phyloP scores from a whole-genome alignment of 2,329 filamentous ascomycete genomes.

The Biscogniauxia sp. region DNA sequence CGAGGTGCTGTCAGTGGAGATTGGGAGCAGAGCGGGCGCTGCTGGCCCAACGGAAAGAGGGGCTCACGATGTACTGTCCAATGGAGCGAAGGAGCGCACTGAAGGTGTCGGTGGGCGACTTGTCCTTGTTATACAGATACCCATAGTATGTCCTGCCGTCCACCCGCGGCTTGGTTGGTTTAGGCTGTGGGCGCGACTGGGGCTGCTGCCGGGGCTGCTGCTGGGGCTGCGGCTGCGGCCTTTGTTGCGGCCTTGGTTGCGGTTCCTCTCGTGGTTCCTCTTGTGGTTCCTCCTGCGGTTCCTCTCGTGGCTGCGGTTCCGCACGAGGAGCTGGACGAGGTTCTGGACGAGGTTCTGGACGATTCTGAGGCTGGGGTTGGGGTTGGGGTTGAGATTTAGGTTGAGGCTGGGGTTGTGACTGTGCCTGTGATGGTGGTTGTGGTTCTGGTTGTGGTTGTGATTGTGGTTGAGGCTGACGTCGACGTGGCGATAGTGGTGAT shows the following conservation, averaged over 20 bases:
- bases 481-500: not conserved
- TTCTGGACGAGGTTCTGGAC: not conserved
- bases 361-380: not conserved
- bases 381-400: constrained; percentile 4
- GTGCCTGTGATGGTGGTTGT: constrained; percentile 4
- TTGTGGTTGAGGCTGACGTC: constrained; percentile 10
- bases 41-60: not conserved
- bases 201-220: constrained; percentile 3
- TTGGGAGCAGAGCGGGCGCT: constrained; percentile 4
- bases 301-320: not conserved
- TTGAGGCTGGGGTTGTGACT: constrained; percentile 12
- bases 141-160: constrained; percentile 52
- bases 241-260: constrained; percentile 10
- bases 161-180: constrained; percentile 15
- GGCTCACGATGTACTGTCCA: constrained; percentile 66
- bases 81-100: constrained; percentile 68
- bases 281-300: too few relatives aligned
- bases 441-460: constrained; percentile 11
- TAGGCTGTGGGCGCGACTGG: constrained; percentile 12
- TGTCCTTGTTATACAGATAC: constrained; percentile 66
- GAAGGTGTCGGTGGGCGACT: constrained; percentile 64
- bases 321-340: not conserved
- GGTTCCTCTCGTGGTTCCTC: not conserved
- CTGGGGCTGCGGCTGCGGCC: constrained; percentile 7
- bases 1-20: constrained; percentile 3